Evolutionary conservation across 1,284 basidiomycete genomes (phyloP), one percentile per base, ranked within the genome.

Genomic region (Irpex sp.): DNA sequence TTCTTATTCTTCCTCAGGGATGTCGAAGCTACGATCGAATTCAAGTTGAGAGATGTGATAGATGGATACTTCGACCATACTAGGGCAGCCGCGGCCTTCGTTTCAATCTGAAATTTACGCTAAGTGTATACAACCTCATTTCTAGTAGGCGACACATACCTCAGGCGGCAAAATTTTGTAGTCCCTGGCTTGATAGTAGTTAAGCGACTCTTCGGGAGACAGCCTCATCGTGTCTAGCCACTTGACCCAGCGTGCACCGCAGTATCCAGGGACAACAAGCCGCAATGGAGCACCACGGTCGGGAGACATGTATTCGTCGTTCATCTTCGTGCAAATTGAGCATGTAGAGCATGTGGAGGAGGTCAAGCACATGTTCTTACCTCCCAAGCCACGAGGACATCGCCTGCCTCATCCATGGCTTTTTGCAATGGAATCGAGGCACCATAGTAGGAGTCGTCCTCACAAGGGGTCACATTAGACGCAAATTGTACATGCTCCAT

Each of bases 161-260:
- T 78, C 72, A n/a, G 83, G 79, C 3, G 87, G 87, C 1, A 89
- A 75, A 50, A 89, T 75, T 66, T 84, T 88, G 74, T 89, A 89
- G 70, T 89, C 88, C 3, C 79, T 79, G 69, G 88, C 84, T 67
- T 88, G 86, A 68, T 88, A 90, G 71, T 83, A 89, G 68, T 87
- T 89, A 19, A 80, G 78, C 1, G 86, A 87, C 71, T 89, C 88
- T 8, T 75, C 69, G 0, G 72, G 63, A 4, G 84, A 83, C 58
- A 89, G 69, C 15, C 76, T 75, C 67, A 90, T 83, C 1, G 76
- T 82, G 66, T 89, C 87, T 0, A 90, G 75, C 90, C 90, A 92
- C 77, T 92, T 92, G 17, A 91, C 87, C 87, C 89, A 90, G 15
- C 90, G 83, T 17, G 87, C 90, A 11, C 89, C 90, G 11, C 86